Conservation (phyloP, 1,284 basidiomycete genomes). For the Ceratobasidium sp. region DNA sequence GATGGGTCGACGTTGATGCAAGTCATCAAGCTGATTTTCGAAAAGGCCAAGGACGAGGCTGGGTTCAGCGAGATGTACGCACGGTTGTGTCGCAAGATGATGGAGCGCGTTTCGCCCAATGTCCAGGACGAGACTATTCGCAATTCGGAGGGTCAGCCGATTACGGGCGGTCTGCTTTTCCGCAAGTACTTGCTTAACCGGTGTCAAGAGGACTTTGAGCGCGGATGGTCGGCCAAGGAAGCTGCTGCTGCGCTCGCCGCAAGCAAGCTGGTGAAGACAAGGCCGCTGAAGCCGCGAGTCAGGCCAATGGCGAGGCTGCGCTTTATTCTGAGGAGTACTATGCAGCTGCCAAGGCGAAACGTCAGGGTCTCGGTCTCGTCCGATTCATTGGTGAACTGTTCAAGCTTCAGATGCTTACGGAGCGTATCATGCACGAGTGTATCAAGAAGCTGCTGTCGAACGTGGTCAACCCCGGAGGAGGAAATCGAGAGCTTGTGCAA, state of each 20-base stretch:
- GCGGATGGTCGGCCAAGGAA: slow-evolving; percentile 62
- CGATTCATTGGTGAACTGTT: slow-evolving; percentile 67
- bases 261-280: slow-evolving; percentile 46
- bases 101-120: slow-evolving; percentile 57
- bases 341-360: slow-evolving; percentile 64
- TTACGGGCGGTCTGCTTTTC: slow-evolving; percentile 63
- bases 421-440: slow-evolving; percentile 63
- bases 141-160: slow-evolving; percentile 54
- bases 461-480: slow-evolving; percentile 62
- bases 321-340: slow-evolving; percentile 66
- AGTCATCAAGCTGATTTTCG: slow-evolving; percentile 67
- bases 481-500: slow-evolving; percentile 66
- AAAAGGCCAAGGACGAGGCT: slow-evolving; percentile 69
- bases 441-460: slow-evolving; percentile 62
- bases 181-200: slow-evolving; percentile 65
- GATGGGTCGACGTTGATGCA: slow-evolving; percentile 64
- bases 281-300: slow-evolving; percentile 45
- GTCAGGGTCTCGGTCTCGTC: slow-evolving; percentile 46
- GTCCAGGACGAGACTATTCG: slow-evolving; percentile 57
- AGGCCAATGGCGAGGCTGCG: slow-evolving; percentile 51
- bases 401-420: slow-evolving; percentile 64
- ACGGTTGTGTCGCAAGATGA: slow-evolving; percentile 60
- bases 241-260: slow-evolving; percentile 49
- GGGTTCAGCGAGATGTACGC: slow-evolving; percentile 68
- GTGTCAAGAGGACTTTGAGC: slow-evolving; percentile 67